A percentile compares a stretch with the other conserved stretches of the same genome.
These are phyloP conservation scores for Camellia sinensis DNA, from an alignment of 148 eudicot genomes.

Conservation along the genomic window DNA sequence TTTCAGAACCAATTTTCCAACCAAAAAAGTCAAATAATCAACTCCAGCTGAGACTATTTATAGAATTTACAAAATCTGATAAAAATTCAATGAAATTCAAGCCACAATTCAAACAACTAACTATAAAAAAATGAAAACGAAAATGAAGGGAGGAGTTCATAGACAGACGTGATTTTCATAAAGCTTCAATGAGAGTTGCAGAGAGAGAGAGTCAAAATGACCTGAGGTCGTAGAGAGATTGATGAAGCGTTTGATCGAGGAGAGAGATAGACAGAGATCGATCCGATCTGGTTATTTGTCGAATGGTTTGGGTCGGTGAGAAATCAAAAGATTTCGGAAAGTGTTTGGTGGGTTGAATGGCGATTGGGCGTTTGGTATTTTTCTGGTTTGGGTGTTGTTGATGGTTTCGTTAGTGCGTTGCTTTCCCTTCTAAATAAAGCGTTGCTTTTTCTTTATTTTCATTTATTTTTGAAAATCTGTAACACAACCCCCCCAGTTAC, in stretches of 20 bases:
- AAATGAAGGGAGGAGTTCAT: background rate
- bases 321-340: background rate
- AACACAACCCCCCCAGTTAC: no score
- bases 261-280: background rate
- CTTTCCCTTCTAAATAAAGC: background rate
- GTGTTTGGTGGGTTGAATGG: background rate
- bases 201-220: slow-evolving; percentile 1
- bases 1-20: background rate
- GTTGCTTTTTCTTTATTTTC: background rate
- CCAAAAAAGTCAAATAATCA: background rate
- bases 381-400: background rate
- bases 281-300: slow-evolving; percentile 16
- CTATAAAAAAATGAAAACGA: background rate
- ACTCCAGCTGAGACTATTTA: background rate
- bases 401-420: background rate
- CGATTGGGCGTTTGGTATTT: no score
- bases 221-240: slow-evolving; percentile 6
- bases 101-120: background rate
- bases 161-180: background rate
- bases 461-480: no score
- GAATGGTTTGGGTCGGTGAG: background rate
- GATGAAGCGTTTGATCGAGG: background rate
- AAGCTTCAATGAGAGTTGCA: background rate
- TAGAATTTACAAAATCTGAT: no score
- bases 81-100: background rate